Conservation (phyloP, 306 rosid species). For the Pterocarpus macrocarpus region DNA sequence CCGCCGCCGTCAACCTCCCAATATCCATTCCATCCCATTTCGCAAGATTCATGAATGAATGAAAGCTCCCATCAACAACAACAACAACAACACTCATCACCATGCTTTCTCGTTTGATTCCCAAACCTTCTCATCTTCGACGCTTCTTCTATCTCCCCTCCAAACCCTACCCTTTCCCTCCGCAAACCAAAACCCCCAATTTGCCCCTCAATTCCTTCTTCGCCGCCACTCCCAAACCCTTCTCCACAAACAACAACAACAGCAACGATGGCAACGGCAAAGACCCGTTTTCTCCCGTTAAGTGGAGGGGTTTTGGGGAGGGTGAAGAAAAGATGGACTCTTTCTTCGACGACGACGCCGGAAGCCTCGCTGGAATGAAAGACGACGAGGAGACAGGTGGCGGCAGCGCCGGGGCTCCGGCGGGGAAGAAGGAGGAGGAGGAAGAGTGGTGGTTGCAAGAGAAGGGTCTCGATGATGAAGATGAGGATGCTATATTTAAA, state of each 20-base stretch:
- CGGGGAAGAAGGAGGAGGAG: not conserved
- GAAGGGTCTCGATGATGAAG: slow-evolving; percentile 52
- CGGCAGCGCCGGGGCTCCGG: not conserved
- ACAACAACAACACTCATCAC: slow-evolving; percentile 27
- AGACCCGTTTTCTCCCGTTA: slow-evolving; percentile 42
- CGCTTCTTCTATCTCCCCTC: slow-evolving; percentile 56
- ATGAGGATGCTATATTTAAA: slow-evolving; percentile 57
- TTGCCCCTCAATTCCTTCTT: slow-evolving; percentile 34
- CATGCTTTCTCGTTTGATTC: slow-evolving; percentile 90
- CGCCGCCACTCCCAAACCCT: slow-evolving; percentile 50
- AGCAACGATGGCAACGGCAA: slow-evolving; percentile 42
- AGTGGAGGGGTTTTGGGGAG: slow-evolving; percentile 63
- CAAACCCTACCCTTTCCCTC: slow-evolving; percentile 34
- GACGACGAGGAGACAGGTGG: slow-evolving; percentile 3
- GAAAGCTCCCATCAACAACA: not conserved
- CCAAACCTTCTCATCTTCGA: slow-evolving; percentile 73
- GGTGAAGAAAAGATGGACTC: slow-evolving; percentile 57
- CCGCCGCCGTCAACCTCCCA: slow-evolving; percentile 20
- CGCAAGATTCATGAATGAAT: slow-evolving; percentile 21
- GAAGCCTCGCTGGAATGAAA: slow-evolving; percentile 40
- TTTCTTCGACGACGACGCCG: slow-evolving; percentile 53
- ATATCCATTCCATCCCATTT: not conserved
- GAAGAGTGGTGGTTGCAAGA: slow-evolving; percentile 55
- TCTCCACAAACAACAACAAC: slow-evolving; percentile 51
- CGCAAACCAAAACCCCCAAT: slow-evolving; percentile 35